A percentile compares a stretch with the other conserved stretches of the same genome.
Evolutionary conservation across 1,139 yeast species (phyloP).

Genomic region (Yueomyces sp.): DNA sequence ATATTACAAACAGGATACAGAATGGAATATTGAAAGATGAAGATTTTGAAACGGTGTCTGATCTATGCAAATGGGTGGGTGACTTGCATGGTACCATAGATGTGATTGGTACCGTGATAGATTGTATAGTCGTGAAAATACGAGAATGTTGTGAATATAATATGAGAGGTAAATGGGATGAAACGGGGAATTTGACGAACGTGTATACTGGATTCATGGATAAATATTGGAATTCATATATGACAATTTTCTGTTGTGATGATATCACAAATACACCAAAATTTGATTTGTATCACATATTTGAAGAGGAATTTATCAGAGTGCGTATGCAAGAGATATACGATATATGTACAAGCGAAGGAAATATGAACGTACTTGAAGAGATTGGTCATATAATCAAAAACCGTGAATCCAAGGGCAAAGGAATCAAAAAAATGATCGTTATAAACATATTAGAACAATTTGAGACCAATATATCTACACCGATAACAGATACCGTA

Average conservation of each 20-base stretch:
- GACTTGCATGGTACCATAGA: conserved; percentile 7
- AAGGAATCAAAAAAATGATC: neutral
- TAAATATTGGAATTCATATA: conserved; percentile 13
- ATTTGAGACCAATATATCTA: conserved; percentile 45
- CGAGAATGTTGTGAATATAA: conserved; percentile 25
- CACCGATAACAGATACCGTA: conserved; percentile 73
- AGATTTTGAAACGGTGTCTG: conserved; percentile 15
- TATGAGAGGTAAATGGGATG: conserved; percentile 33
- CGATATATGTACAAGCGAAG: conserved; percentile 37
- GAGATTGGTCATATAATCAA: no score
- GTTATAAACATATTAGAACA: conserved; percentile 38
- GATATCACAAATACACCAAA: conserved; percentile 24
- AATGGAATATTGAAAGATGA: conserved; percentile 10
- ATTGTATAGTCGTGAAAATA: conserved; percentile 32
- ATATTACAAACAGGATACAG: no score
- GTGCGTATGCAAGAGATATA: conserved; percentile 53
- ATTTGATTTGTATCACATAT: conserved; percentile 18
- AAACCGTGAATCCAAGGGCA: no score
- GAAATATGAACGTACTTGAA: no score
- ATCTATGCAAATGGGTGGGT: conserved; percentile 16
- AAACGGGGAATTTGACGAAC: conserved; percentile 27
- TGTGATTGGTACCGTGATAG: conserved; percentile 25
- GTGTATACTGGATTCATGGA: conserved; percentile 16
- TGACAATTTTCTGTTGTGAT: conserved; percentile 12
- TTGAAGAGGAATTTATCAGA: conserved; percentile 21